Percentiles rank a stretch among this genome's conserved stretches.
These are phyloP conservation scores for Isoetes taiwanensis DNA, from an alignment of 75 land plant species.

Conservation along the genomic window DNA sequence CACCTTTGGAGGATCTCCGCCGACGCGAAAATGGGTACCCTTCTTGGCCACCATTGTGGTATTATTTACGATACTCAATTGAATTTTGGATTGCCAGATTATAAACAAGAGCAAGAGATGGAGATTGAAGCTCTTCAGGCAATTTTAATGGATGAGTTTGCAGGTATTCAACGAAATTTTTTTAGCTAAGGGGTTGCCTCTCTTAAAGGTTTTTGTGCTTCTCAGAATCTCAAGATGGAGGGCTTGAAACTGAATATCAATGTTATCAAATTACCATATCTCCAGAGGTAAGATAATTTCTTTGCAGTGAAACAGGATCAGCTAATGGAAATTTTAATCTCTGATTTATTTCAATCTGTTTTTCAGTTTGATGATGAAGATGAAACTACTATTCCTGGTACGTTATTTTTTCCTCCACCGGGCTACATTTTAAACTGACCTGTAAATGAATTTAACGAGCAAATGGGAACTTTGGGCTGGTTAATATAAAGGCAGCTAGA, in stretches of 20 bases:
- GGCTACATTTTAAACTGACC: too few relatives aligned
- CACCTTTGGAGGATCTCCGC: too few relatives aligned
- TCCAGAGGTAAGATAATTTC: conserved; percentile 43
- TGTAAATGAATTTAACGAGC: too few relatives aligned
- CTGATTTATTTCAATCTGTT: background rate
- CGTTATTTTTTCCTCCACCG: too few relatives aligned
- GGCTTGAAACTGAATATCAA: conserved; percentile 40
- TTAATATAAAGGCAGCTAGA: too few relatives aligned
- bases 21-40: too few relatives aligned
- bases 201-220: background rate
- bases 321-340: background rate
- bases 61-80: too few relatives aligned
- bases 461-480: too few relatives aligned
- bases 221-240: conserved; percentile 44
- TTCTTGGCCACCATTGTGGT: too few relatives aligned
- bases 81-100: too few relatives aligned
- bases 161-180: conserved; percentile 24
- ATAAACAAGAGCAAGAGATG: conserved; percentile 94
- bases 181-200: background rate
- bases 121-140: conserved; percentile 92
- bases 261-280: conserved; percentile 69
- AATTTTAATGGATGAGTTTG: conserved; percentile 85
- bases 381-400: conserved; percentile 56
- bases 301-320: background rate
- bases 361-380: conserved; percentile 73